Evolutionary conservation across 75 land plant genomes (phyloP), one percentile per base, ranked within the genome.

Genomic region (Sequoia sempervirens): DNA sequence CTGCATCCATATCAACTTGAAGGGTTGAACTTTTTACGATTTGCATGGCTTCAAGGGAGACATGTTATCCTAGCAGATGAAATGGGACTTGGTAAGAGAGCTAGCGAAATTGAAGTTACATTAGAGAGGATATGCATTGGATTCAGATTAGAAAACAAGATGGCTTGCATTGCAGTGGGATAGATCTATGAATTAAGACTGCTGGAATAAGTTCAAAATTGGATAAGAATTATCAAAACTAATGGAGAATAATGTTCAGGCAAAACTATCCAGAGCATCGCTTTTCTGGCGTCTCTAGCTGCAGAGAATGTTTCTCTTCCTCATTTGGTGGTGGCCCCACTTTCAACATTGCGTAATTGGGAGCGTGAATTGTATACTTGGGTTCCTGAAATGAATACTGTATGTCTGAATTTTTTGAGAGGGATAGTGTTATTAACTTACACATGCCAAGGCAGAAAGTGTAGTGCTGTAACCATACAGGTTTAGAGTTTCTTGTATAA

Each of bases 21-120:
- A 84, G 99, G 99, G 61, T 79, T 97, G 80, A 97, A 97, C 83
- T 97, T 97, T 88, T 84, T 97, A 78, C 95, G 97, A 1, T 97
- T 88, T 83, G 89, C 99, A 75, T 97, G 97, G 97, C 89, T 88
- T 38, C 96, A 97, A 87, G 88, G 87, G 53, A 95, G 93, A 79
- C 99, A 94, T 87, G 95, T 95, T 18, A 95, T 97, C 36, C 93
- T 97, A 85, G 99, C 99, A 30, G 99, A 97, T 90, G 99, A 97
- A 87, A 97, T 95, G 99, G 99, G 99, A 5, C 97, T 97, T 80
- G 99, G 99, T 97, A 85, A 86, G 85, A 83, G 32, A 66, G 20
- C 81, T 36, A n/a, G 23, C 41, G 47, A 86, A 61, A 61, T 61
- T 61, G 66, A 26, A 7, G 20, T 40, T 18, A 75, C 38, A 10